phyloP scores from a whole-genome alignment of 306 rosid genomes.

The Quercus alba region DNA sequence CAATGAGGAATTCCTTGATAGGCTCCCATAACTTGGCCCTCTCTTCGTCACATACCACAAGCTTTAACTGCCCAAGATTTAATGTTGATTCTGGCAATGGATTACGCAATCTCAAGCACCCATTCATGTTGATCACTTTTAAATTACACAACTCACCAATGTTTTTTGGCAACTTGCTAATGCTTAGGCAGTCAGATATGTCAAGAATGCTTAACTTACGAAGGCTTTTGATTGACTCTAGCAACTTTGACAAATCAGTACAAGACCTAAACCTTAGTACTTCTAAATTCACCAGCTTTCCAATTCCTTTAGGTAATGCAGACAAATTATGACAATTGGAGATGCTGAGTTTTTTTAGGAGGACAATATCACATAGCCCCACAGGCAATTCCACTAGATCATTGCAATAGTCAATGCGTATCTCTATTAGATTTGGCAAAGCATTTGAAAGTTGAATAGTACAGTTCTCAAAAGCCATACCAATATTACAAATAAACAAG shows the following conservation, averaged over 20 bases:
- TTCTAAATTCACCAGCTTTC: constrained; percentile 12
- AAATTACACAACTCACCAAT: constrained; percentile 23
- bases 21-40: constrained; percentile 4
- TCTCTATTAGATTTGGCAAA: constrained; percentile 28
- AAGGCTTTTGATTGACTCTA: constrained; percentile 9
- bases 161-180: constrained; percentile 22
- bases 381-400: constrained; percentile 21
- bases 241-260: constrained; percentile 9
- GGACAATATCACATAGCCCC: constrained; percentile 8
- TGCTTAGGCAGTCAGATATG: constrained; percentile 24
- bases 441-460: constrained; percentile 11
- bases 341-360: constrained; percentile 18
- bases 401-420: constrained; percentile 28
- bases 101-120: constrained; percentile 19
- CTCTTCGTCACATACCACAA: constrained; percentile 34
- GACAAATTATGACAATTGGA: constrained; percentile 25
- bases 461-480: constrained; percentile 14
- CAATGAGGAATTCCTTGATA: not conserved
- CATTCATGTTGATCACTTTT: constrained; percentile 16
- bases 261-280: constrained; percentile 32
- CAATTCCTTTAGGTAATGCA: constrained; percentile 22
- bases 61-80: constrained; percentile 3
- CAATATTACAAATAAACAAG: constrained; percentile 28
- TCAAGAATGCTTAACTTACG: constrained; percentile 15
- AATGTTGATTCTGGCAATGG: constrained; percentile 1